These are phyloP conservation scores for Eucalyptus marginata DNA, from an alignment of 345 rosid species.

Conservation along the genomic window DNA sequence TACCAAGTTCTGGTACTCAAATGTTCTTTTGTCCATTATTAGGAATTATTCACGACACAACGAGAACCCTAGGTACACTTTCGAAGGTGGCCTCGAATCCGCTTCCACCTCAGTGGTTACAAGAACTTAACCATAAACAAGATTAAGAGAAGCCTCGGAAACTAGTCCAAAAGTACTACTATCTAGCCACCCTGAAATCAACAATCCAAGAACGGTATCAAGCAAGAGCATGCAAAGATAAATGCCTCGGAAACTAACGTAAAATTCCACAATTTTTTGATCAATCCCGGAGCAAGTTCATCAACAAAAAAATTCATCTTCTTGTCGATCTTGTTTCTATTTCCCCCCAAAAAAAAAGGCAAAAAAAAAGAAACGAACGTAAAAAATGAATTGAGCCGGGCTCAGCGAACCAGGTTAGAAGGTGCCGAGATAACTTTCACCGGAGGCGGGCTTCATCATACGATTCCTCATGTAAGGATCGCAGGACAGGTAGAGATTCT, in stretches of 20 bases:
- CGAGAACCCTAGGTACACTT: not conserved
- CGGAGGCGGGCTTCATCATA: not conserved
- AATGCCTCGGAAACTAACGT: no score
- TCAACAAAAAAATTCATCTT: no score
- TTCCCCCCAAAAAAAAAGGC: not conserved
- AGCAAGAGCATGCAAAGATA: no score
- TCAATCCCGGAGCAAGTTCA: no score
- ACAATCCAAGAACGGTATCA: no score
- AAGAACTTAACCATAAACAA: not conserved
- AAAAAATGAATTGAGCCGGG: not conserved
- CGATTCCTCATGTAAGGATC: not conserved
- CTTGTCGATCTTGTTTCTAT: not conserved
- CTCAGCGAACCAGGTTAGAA: not conserved
- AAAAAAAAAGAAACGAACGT: not conserved
- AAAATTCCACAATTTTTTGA: no score
- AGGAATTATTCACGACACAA: not conserved
- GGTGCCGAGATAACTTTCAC: not conserved
- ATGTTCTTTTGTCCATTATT: fast-evolving
- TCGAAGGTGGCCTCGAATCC: not conserved
- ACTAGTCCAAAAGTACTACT: no score
- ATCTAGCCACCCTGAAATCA: no score
- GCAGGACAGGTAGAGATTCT: not conserved
- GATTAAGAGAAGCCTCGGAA: not conserved
- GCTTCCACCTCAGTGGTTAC: not conserved
- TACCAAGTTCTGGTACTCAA: fast-evolving